Base-by-base conservation (phyloP, 306 rosid genomes). In the Neltuma alba region DNA sequence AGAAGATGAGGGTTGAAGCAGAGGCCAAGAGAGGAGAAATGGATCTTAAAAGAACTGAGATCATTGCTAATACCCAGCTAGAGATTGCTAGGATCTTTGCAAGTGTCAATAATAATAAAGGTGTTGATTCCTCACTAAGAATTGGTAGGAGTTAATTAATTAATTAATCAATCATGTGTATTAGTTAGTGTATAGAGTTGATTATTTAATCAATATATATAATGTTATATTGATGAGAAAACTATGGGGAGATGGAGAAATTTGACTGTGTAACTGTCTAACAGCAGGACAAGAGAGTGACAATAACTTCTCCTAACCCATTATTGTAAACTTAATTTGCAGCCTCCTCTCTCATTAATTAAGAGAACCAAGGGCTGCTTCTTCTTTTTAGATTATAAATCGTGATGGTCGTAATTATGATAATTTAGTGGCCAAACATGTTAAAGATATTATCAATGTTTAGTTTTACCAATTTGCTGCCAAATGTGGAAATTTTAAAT, bases 51-150 rank as follows among this genome's bases (percentile, higher is more conserved):
- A 77, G 98, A 62, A 91, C 98, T 38, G 94, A 95, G 70, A 95
- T 95, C 34, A 87, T 95, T 82, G 99, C 99, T 27, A 93, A 90
- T 33, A 95, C 99, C 1, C 99, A 95, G 80, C 77, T 95, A 57
- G 98, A 95, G 90, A 93, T 95, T 81, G 99, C 98, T 77, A 91
- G 86, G 91, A 82, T 95, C 85, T 93, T 95, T 82, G 97, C 93
- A 58, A 84, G 76, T 85, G 89, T 79, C 65, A 86, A 87, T 70
- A 90, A 87, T 70, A 90, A 88, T 79, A 95, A 91, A 74, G 90
- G 85, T 79, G 92, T 91, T 67, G 98, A 95, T 93, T 91, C 99
- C 36, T 93, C 99, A 14, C 66, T 91, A 18, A 91, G 93, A 79
- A 93, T 95, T 70, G 99, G 97, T 83, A 91, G 97, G 85, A 92